phyloP scores from a whole-genome alignment of 2,329 filamentous ascomycete genomes.

The Magnaporthiopsis incrustans region DNA sequence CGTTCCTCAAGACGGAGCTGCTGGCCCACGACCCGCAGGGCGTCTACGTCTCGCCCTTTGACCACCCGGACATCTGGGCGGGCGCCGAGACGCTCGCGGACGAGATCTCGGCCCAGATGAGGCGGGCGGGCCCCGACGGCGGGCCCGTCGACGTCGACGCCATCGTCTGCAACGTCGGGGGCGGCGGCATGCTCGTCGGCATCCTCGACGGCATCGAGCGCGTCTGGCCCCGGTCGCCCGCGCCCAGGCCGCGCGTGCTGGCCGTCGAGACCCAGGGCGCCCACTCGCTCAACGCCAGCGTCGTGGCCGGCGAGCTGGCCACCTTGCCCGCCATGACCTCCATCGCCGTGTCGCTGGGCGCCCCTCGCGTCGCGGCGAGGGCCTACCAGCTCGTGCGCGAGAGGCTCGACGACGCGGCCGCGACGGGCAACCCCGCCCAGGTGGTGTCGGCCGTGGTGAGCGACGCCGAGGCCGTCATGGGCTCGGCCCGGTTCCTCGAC shows the following conservation, averaged over 20 bases:
- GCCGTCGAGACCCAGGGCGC: constrained; percentile 69
- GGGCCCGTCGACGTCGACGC: constrained; percentile 36
- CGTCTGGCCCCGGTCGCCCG: constrained; percentile 15
- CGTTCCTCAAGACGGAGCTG: constrained; percentile 49
- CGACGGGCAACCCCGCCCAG: constrained; percentile 23
- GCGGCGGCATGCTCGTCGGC: constrained; percentile 63
- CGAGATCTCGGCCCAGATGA: constrained; percentile 29
- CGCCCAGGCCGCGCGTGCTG: constrained; percentile 40
- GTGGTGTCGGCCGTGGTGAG: constrained; percentile 53
- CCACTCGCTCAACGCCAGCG: constrained; percentile 51
- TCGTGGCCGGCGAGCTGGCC: constrained; percentile 45
- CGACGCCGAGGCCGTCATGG: constrained; percentile 73
- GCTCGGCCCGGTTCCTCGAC: constrained; percentile 68
- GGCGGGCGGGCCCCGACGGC: constrained; percentile 7
- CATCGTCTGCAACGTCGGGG: constrained; percentile 62
- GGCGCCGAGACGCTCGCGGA: constrained; percentile 51
- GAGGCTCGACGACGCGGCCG: constrained; percentile 22
- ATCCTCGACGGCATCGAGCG: constrained; percentile 53
- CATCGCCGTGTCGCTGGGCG: constrained; percentile 63
- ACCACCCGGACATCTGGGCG: constrained; percentile 58
- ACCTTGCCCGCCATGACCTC: constrained; percentile 63
- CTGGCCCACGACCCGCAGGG: constrained; percentile 32
- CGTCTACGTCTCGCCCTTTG: constrained; percentile 60
- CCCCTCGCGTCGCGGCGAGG: constrained; percentile 51
- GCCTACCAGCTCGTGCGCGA: constrained; percentile 45